Evolutionary conservation across 257 asterid species (phyloP), one percentile per base, ranked within the genome.

Genomic region (Salvia miltiorrhiza): DNA sequence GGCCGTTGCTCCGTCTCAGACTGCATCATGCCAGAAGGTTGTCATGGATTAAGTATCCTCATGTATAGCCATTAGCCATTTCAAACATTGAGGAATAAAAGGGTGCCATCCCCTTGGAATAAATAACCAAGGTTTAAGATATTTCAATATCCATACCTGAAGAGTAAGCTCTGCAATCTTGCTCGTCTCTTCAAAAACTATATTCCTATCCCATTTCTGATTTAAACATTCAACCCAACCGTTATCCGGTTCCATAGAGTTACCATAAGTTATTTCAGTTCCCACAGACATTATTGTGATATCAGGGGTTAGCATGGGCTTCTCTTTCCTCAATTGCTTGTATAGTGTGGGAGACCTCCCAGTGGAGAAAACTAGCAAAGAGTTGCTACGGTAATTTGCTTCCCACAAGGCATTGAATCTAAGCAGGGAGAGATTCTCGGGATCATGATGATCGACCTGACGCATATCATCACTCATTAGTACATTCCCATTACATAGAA

Each of bases 1-100:
- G 95, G 95, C 17, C 99, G 87, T 76, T 94, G 99, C 78, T 94
- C 99, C n/a, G 99, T 89, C 80, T 91, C 96, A n/a, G 97, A 73
- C 99, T 94, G 88, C 90, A 87, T 5, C 21, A 63, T 16, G 56
- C 59, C 54, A 78, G 50, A 79, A 73, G 49, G 20, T 47, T 60
- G 73, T 55, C 55, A 74, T 37, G 52, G 60, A 45, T 63, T 49
- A 58, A 49, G 77, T 59, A 67, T 69, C 32, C 98, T 88, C 65
- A 37, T 61, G 73, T 17, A 72, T 24, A 72, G 35, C 39, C 49
- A n/a, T n/a, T n/a, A 62, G 33, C 26, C n/a, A n/a, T n/a, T n/a
- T 52, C 8, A 39, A 33, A 43, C n/a, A 9, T 53, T 56, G 50
- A 32, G 40, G 49, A 80, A 63, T 26, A 56, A 54, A 35, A 78